A percentile compares a stretch with the other conserved stretches of the same genome.
Evolutionary conservation across 192 early-diverging fungal genomes (phyloP).

Genomic region (Allomyces macrogynus): DNA sequence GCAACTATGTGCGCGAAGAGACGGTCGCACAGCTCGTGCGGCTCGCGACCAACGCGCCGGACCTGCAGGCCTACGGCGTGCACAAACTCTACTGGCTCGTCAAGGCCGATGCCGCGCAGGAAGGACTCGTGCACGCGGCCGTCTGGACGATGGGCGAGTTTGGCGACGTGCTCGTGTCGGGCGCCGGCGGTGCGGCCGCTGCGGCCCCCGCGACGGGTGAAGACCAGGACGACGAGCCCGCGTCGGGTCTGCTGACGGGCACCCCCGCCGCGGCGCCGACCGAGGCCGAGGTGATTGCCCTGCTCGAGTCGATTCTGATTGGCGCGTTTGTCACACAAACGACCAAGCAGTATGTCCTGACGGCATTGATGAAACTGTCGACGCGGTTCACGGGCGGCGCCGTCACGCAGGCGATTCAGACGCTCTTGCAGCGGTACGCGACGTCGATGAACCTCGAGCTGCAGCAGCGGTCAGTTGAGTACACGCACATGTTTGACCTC

Average conservation of each 20-base stretch:
- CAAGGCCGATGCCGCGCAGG: slow-evolving; percentile 51
- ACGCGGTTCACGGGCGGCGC: slow-evolving; percentile 43
- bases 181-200: not conserved
- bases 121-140: slow-evolving; percentile 69
- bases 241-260: slow-evolving; percentile 1
- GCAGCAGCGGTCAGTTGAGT: slow-evolving; percentile 89
- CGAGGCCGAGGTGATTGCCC: slow-evolving; percentile 50
- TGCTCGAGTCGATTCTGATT: slow-evolving; percentile 51
- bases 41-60: slow-evolving; percentile 50
- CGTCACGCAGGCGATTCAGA: slow-evolving; percentile 28
- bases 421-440: slow-evolving; percentile 35
- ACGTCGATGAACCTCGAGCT: slow-evolving; percentile 72
- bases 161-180: slow-evolving; percentile 65
- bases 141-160: slow-evolving; percentile 95
- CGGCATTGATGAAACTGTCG: slow-evolving; percentile 71
- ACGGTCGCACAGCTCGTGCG: slow-evolving; percentile 75
- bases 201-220: not conserved
- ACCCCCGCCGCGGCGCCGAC: slow-evolving; percentile 19
- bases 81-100: slow-evolving; percentile 74
- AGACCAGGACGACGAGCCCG: slow-evolving; percentile 1
- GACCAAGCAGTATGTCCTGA: slow-evolving; percentile 66
- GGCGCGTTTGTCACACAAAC: slow-evolving; percentile 60
- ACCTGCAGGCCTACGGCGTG: slow-evolving; percentile 74
- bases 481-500: slow-evolving; percentile 48
- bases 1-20: slow-evolving; percentile 49